Conservation (phyloP, 495 filamentous ascomycete species). For the Astrocystis sublimbata region DNA sequence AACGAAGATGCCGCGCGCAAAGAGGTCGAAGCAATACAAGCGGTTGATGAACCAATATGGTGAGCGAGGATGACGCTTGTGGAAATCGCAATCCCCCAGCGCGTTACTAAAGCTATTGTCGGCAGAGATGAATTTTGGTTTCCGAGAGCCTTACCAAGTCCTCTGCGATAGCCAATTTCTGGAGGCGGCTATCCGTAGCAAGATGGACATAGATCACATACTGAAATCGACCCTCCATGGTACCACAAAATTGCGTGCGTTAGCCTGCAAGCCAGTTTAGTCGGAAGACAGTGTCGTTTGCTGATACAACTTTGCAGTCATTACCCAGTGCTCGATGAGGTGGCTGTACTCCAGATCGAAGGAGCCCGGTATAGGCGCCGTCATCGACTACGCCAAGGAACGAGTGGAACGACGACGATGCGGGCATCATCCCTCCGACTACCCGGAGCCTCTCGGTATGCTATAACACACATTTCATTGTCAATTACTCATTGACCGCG, state of each 20-base stretch:
- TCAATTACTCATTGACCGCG: not conserved
- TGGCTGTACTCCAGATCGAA: conserved; percentile 64
- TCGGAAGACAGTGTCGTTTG: no score
- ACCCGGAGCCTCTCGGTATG: conserved; percentile 58
- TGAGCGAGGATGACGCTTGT: conserved; percentile 7
- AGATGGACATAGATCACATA: conserved; percentile 73
- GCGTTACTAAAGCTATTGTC: not conserved
- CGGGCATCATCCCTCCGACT: conserved; percentile 78
- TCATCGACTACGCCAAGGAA: conserved; percentile 68
- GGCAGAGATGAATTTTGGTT: conserved; percentile 65
- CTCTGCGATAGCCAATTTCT: conserved; percentile 84
- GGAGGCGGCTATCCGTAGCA: conserved; percentile 68
- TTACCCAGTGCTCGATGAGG: conserved; percentile 59
- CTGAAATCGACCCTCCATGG: conserved; percentile 77
- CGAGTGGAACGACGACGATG: conserved; percentile 82
- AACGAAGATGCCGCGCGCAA: conserved; percentile 71
- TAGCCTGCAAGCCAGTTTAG: no score
- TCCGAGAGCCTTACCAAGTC: conserved; percentile 92
- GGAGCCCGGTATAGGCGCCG: conserved; percentile 56
- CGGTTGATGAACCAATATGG: conserved; percentile 94
- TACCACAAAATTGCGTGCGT: conserved; percentile 78
- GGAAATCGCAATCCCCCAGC: not conserved
- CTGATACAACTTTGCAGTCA: conserved; percentile 33
- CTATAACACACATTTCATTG: not conserved
- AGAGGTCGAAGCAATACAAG: conserved; percentile 91